Conservation (phyloP, 2,329 filamentous ascomycete genomes). For the Bipolaris gigantea region DNA sequence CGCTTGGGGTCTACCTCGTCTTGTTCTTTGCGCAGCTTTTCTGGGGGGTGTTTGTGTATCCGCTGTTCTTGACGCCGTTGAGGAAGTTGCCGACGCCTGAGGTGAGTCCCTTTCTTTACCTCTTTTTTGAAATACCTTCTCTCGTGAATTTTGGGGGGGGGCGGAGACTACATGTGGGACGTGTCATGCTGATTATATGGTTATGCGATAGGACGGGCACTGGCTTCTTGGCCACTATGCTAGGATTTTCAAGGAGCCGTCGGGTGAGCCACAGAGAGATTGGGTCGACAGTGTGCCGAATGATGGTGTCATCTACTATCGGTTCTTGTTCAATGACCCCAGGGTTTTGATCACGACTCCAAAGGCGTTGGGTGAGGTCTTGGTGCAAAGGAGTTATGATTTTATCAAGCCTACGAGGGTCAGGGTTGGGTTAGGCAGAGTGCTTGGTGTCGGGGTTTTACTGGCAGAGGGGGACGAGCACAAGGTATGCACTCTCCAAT, state of each 20-base stretch:
- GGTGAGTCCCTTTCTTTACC: constrained; percentile 39
- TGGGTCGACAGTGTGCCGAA: constrained; percentile 59
- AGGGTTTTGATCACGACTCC: constrained; percentile 51
- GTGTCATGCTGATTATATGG: not conserved
- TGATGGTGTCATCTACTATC: constrained; percentile 58
- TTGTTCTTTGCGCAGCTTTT: constrained; percentile 40
- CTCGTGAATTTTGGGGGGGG: no score
- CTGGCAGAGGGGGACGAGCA: constrained; percentile 91
- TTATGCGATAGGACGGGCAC: constrained; percentile 25
- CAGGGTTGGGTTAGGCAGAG: constrained; percentile 59
- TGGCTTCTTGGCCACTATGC: constrained; percentile 49
- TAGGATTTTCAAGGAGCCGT: constrained; percentile 47
- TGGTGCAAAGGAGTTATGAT: constrained; percentile 55
- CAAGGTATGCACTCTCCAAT: constrained; percentile 53
- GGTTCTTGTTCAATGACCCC: constrained; percentile 51
- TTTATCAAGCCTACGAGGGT: constrained; percentile 53
- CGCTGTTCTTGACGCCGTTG: constrained; percentile 60
- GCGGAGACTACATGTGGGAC: not conserved
- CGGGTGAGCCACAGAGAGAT: constrained; percentile 50
- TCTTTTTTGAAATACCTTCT: not conserved
- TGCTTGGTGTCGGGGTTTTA: constrained; percentile 72
- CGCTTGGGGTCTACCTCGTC: constrained; percentile 46
- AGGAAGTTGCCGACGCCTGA: constrained; percentile 59
- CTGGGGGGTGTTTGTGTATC: constrained; percentile 58
- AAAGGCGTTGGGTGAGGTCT: constrained; percentile 53